Base-by-base conservation (phyloP, 345 rosid species). In the Salix exigua region DNA sequence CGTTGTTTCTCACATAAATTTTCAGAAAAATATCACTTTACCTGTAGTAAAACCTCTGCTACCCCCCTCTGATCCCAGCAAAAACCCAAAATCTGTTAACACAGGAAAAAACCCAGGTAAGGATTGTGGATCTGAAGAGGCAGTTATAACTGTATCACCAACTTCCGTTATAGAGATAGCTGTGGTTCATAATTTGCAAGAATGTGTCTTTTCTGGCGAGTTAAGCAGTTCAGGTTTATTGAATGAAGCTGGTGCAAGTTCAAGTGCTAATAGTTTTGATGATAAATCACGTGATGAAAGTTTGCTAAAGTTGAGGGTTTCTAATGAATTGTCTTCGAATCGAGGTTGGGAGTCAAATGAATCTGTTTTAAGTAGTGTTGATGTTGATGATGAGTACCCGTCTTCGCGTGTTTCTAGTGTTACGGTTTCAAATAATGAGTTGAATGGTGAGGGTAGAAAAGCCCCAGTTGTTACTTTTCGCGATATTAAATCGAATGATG, bases 21-120 rank as follows among this genome's bases (percentile, higher is more conserved):
- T 89, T 33, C 82, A 88, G 19, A 88, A 86, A 16, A 78, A 88
- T 63, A 81, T 92, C 71, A 79, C 89, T 28, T 84, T 92, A 19
- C 99, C 99, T 17, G 94, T 96, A 30, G 90, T 94, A 38, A 97
- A 89, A 48, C 99, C 99, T 14, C 82, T 96, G 73, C 35, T 87
- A 10, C 51, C 96, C 0, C 44, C 74, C 23, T 78, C 85, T 3
- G 94, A 86, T 78, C 79, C 82, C 38, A 75, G 78, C 28, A 87
- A 79, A 67, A 88, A 78, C 77, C 86, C 26, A 85, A 83, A 67
- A 92, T 66, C 69, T 17, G 69, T 33, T n/a, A 66, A 16, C 35
- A 66, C 21, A 2, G 69, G 69, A 3, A 10, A 58, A 10, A 58
- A 3, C 63, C 63, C 16, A 58, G 87, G n/a, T 40, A 53, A 46